Base-by-base conservation (phyloP, 2,329 filamentous ascomycete genomes). In the Arthrobotrys conoides region DNA sequence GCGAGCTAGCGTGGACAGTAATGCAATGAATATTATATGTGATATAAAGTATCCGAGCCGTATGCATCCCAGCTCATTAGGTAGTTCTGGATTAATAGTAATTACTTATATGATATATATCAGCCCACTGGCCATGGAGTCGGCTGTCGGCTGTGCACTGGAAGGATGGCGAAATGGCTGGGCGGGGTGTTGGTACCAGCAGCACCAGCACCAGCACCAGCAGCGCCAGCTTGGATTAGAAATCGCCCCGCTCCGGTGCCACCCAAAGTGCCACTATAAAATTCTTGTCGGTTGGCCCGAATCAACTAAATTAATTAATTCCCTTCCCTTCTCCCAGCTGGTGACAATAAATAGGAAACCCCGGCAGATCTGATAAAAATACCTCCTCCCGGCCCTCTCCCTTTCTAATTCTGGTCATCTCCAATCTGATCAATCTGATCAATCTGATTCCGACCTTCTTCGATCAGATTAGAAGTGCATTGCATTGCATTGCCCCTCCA, bases 221-320 rank as follows among this genome's bases (percentile, higher is more conserved):
- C n/a, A n/a, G n/a, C n/a, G n/a, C n/a, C n/a, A n/a, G n/a, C n/a
- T n/a, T n/a, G n/a, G 69, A 59, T 72, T 72, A 72, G 69, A 72
- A 72, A 72, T 72, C 69, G 36, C 61, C 59, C 36, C 69, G 38
- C 27, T 53, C 38, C 24, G 24, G 53, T 59, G 36, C 59, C 38
- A 33, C 69, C 66, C 66, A 66, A 72, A 72, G 53, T 59, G 36
- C 59, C 38, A 22, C 69, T 72, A 72, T 72, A 72, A 72, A 72
- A 65, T 66, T 72, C 67, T 53, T 48, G 41, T 53, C 55, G 46
- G 67, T 14, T 48, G 41, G 41, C 20, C 67, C 53, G 44, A n/a
- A n/a, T n/a, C n/a, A 63, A 44, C 61, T 30, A 44, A 44, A 44
- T 16, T 16, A 5, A 9, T 38, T 10, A 10, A 14, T 9, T 38